Percentiles rank a stretch among this genome's conserved stretches.
These are phyloP conservation scores for Lachnellula suecica DNA, from an alignment of 2,329 filamentous ascomycete species.

Conservation along the genomic window DNA sequence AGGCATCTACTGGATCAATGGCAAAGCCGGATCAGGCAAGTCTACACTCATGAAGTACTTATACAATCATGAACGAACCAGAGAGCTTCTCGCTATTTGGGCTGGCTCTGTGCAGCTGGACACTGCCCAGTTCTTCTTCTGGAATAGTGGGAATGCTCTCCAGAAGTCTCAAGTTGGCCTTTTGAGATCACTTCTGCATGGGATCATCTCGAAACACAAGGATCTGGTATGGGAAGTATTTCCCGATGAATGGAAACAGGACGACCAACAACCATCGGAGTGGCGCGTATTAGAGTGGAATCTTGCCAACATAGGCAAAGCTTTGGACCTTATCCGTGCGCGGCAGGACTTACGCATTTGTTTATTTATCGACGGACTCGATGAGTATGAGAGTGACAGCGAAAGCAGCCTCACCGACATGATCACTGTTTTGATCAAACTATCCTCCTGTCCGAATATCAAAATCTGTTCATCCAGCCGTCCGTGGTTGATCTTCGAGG, in stretches of 20 bases:
- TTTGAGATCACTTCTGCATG: constrained; percentile 19
- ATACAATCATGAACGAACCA: neutral
- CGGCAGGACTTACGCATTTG: constrained; percentile 7
- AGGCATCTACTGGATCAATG: constrained; percentile 8
- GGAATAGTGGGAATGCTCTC: constrained; percentile 20
- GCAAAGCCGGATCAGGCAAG: constrained; percentile 5
- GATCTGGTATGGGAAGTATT: constrained; percentile 5
- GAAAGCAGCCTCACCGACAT: neutral
- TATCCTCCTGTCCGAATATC: neutral
- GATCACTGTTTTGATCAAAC: neutral
- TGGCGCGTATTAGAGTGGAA: neutral
- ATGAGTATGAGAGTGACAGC: constrained; percentile 9
- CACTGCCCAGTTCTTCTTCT: constrained; percentile 20
- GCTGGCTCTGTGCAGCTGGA: neutral
- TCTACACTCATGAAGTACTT: constrained; percentile 8
- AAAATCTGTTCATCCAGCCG: constrained; percentile 13
- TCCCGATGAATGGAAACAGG: constrained; percentile 4
- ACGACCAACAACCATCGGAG: neutral
- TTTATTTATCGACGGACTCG: constrained; percentile 22
- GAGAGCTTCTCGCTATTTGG: neutral
- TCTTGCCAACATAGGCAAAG: neutral
- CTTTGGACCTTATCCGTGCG: neutral
- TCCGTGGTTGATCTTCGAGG: constrained; percentile 17
- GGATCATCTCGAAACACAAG: constrained; percentile 11
- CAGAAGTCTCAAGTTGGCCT: constrained; percentile 28